Base-by-base conservation (phyloP, 345 rosid genomes). In the Laguncularia racemosa region DNA sequence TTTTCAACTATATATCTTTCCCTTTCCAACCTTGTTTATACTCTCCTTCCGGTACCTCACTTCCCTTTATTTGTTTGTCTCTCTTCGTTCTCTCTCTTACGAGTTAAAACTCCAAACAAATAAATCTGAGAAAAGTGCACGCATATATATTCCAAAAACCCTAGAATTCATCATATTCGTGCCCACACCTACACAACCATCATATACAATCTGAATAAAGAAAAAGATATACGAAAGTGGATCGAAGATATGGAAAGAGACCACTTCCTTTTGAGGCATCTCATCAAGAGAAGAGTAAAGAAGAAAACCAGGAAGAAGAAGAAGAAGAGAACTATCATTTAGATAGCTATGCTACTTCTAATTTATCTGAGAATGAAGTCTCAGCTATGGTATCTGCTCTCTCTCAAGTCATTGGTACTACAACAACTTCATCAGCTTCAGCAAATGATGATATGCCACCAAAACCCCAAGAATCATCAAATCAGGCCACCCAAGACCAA, bases 301-400 rank as follows among this genome's bases (percentile, higher is more conserved):
- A 20, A 10, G 52, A 50, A 8, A 20, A 50, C 13, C 70, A 66
- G 60, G 71, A 66, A 63, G 49, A 67, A 40, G 63, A 58, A 19
- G 46, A 48, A 15, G 69, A 58, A 33, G 62, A 62, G 0, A 52
- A 58, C 13, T 54, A 61, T 12, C 58, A 57, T 43, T 60, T 59
- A 26, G 23, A 69, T 26, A 18, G 69, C 44, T 69, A 76, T 64
- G 60, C 71, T 46, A 61, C 75, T 57, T 61, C 79, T 60, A 33
- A 33, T 33, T 71, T 88, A 82, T 59, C 85, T 13, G 95, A 81
- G 72, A 65, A 81, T 3, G 98, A 81, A 53, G 84, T 83, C 73
- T 78, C 85, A 12, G 91, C 96, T 54, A 86, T 92, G 93, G 90
- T 89, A 64, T 82, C 89, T 3, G 78, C 84, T 71, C 88, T 92